Conservation (phyloP, 164 flowering plant genomes). For the Amborella trichopoda region DNA sequence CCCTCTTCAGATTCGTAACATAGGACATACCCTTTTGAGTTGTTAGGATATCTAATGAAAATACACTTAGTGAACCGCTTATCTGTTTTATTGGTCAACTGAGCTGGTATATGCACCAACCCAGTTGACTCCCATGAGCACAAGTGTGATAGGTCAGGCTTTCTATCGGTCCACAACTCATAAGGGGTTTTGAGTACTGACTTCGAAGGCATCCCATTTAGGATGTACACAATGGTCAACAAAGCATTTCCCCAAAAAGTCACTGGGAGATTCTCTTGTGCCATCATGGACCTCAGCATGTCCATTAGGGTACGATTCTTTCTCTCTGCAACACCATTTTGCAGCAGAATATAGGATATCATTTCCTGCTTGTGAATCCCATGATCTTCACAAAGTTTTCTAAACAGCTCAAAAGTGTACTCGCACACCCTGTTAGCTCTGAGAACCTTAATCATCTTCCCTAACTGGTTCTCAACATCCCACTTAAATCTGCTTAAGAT, state of each 20-base stretch:
- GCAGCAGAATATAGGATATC: neutral
- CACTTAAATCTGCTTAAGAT: neutral
- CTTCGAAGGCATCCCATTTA: conserved; percentile 1
- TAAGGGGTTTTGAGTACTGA: neutral
- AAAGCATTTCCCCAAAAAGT: conserved; percentile 7
- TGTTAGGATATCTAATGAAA: neutral
- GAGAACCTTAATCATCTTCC: neutral
- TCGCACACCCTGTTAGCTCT: neutral
- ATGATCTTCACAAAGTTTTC: neutral
- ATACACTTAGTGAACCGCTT: neutral
- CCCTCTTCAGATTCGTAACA: too few species aligned
- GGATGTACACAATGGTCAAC: conserved; percentile 1
- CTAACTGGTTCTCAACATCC: neutral
- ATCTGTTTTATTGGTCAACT: neutral
- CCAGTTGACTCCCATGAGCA: neutral
- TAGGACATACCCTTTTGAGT: neutral
- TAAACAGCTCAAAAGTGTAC: neutral
- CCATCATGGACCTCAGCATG: conserved; percentile 3
- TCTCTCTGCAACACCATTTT: conserved; percentile 1
- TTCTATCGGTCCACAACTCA: too few species aligned
- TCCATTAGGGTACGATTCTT: neutral
- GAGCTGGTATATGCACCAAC: neutral
- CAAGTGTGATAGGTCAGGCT: neutral
- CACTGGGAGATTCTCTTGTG: conserved; percentile 2
- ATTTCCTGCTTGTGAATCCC: neutral